Percentiles rank a stretch among this genome's conserved stretches.
phyloP scores from a whole-genome alignment of 495 filamentous ascomycete species.

The Penicillium steckii region DNA sequence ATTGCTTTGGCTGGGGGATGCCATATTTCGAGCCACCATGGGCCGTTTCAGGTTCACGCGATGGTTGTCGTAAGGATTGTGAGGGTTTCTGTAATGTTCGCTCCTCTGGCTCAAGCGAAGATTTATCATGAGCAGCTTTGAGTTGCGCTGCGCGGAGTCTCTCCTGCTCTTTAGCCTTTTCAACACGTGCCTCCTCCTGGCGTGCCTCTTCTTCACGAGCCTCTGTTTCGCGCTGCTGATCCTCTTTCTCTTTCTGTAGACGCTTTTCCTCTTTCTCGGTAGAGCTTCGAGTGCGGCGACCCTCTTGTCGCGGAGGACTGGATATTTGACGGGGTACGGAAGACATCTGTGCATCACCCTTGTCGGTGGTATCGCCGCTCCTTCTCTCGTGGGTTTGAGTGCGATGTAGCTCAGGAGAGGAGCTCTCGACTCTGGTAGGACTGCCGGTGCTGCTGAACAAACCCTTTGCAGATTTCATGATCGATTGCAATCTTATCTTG shows the following conservation, averaged over 20 bases:
- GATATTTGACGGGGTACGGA: conserved; percentile 21
- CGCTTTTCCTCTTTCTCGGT: conserved; percentile 68
- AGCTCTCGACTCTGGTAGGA: conserved; percentile 65
- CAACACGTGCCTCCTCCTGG: conserved; percentile 58
- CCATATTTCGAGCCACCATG: conserved; percentile 38
- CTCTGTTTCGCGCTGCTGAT: conserved; percentile 46
- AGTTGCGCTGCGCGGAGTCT: conserved; percentile 49
- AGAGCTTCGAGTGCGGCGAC: conserved; percentile 68
- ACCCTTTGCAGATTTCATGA: conserved; percentile 80
- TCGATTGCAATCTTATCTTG: conserved; percentile 83
- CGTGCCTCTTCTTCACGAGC: conserved; percentile 60
- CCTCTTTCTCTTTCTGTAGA: conserved; percentile 57
- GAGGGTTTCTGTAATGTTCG: conserved; percentile 37
- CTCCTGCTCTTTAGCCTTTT: conserved; percentile 67
- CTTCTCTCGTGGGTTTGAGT: conserved; percentile 19
- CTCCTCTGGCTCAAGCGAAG: conserved; percentile 35
- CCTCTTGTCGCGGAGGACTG: conserved; percentile 44
- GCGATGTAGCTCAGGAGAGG: conserved; percentile 37
- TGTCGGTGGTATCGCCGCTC: conserved; percentile 10
- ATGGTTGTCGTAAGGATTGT: conserved; percentile 49
- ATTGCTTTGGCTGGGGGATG: conserved; percentile 50
- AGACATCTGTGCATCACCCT: conserved; percentile 5
- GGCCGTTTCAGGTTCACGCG: conserved; percentile 35
- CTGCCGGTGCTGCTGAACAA: conserved; percentile 79
- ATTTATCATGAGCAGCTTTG: conserved; percentile 34